phyloP scores from a whole-genome alignment of 352 stramenopile species.

The Heterotrichella gracilis region DNA sequence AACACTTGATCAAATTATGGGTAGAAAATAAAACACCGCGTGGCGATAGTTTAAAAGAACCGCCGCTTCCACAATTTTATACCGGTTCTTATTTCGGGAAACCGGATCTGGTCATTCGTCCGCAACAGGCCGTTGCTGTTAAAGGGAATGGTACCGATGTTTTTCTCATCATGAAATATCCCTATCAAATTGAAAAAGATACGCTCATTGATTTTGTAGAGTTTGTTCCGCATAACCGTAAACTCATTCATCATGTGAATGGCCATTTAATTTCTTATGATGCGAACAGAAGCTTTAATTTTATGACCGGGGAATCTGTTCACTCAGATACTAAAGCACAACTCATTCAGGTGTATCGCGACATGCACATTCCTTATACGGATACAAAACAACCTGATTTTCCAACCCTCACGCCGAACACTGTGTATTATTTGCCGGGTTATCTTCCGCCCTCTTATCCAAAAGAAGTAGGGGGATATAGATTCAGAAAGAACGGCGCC shows the following conservation, averaged over 20 bases:
- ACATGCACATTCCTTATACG: neutral
- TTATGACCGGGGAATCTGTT: neutral
- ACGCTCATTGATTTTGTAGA: neutral
- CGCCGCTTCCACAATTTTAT: neutral
- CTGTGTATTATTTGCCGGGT: neutral
- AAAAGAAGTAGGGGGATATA: neutral
- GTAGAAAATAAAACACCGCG: neutral
- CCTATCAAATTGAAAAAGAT: slow-evolving; percentile 8
- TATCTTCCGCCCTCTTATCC: neutral
- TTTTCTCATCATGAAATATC: neutral
- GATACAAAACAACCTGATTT: neutral
- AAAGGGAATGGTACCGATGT: slow-evolving; percentile 1
- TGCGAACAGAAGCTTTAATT: neutral
- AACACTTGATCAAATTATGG: neutral
- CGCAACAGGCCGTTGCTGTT: neutral
- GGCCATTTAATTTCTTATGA: neutral
- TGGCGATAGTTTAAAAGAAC: neutral
- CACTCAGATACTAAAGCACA: neutral
- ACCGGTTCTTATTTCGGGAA: neutral
- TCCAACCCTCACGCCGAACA: neutral
- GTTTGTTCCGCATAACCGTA: neutral
- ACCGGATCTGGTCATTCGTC: neutral
- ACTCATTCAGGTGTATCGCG: neutral
- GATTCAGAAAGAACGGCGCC: neutral
- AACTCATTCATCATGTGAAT: neutral